Evolutionary conservation across 2,329 filamentous ascomycete genomes (phyloP).

Genomic region (Talaromyces sp.): DNA sequence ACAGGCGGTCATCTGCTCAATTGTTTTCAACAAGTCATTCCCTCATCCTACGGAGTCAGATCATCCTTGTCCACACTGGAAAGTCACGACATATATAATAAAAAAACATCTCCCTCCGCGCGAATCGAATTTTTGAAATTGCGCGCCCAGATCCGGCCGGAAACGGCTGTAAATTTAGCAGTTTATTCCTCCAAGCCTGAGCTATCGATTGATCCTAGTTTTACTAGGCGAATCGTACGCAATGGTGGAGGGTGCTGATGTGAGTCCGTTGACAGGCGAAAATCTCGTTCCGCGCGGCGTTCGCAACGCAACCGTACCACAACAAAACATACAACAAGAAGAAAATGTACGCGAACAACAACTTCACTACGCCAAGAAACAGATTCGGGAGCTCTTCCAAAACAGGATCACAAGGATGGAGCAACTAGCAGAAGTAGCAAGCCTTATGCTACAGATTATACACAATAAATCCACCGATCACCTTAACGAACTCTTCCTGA

Average conservation of each 20-base stretch:
- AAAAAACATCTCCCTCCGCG: slow-evolving; percentile 10
- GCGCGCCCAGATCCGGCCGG: background rate
- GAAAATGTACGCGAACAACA: too few species aligned
- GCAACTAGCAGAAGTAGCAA: background rate
- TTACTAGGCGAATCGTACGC: background rate
- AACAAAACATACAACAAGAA: background rate
- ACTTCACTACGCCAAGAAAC: too few species aligned
- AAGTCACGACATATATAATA: too few species aligned
- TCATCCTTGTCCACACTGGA: too few species aligned
- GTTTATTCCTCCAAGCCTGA: too few species aligned
- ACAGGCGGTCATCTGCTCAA: too few species aligned
- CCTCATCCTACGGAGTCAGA: too few species aligned
- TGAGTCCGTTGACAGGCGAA: background rate
- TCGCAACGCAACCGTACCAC: background rate
- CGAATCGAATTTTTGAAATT: too few species aligned
- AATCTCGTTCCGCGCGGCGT: background rate
- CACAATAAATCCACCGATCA: too few species aligned
- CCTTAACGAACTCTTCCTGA: background rate
- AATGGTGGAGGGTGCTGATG: background rate
- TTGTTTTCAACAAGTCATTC: too few species aligned
- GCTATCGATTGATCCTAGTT: too few species aligned
- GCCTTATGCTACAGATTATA: background rate
- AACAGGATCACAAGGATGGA: background rate
- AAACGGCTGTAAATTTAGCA: slow-evolving; percentile 5
- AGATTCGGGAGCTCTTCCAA: too few species aligned